Evolutionary conservation across 2,329 filamentous ascomycete species (phyloP).

Genomic region (Clonostachys byssicola): DNA sequence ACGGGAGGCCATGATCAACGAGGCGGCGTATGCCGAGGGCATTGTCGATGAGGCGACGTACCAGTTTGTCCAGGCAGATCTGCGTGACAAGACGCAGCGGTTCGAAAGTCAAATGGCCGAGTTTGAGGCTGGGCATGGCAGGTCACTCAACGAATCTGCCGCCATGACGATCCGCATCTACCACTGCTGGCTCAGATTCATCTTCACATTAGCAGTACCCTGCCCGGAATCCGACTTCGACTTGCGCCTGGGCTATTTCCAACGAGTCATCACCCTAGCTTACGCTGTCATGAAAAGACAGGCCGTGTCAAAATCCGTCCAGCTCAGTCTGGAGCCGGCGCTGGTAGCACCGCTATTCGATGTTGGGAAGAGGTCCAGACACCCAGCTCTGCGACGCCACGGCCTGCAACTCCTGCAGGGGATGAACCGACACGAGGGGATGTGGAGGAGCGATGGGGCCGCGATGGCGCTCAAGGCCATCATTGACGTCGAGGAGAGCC

Average conservation of each 20-base stretch:
- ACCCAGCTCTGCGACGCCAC: conserved; percentile 16
- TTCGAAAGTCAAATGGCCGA: not conserved
- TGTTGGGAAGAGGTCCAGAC: conserved; percentile 17
- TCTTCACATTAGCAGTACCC: conserved; percentile 3
- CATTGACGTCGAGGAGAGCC: conserved; percentile 9
- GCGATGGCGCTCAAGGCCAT: conserved; percentile 8
- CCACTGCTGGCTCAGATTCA: conserved; percentile 13
- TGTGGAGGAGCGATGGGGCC: conserved; percentile 15
- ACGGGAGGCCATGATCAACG: not conserved
- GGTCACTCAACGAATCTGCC: not conserved
- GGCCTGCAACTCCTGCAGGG: conserved; percentile 5
- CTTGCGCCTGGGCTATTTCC: conserved; percentile 16
- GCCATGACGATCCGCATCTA: conserved; percentile 16
- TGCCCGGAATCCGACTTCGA: conserved; percentile 9
- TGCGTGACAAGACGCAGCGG: not conserved
- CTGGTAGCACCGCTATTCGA: conserved; percentile 21
- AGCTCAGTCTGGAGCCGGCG: conserved; percentile 21
- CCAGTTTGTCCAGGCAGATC: not conserved
- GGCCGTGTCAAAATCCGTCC: not conserved
- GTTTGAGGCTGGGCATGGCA: not conserved
- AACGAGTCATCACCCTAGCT: conserved; percentile 12
- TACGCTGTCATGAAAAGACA: not conserved
- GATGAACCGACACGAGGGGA: conserved; percentile 9
- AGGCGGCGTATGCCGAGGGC: not conserved
- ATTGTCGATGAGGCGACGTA: not conserved